These are phyloP conservation scores for Daldinia bambusicola DNA, from an alignment of 495 filamentous ascomycete genomes.

Conservation along the genomic window DNA sequence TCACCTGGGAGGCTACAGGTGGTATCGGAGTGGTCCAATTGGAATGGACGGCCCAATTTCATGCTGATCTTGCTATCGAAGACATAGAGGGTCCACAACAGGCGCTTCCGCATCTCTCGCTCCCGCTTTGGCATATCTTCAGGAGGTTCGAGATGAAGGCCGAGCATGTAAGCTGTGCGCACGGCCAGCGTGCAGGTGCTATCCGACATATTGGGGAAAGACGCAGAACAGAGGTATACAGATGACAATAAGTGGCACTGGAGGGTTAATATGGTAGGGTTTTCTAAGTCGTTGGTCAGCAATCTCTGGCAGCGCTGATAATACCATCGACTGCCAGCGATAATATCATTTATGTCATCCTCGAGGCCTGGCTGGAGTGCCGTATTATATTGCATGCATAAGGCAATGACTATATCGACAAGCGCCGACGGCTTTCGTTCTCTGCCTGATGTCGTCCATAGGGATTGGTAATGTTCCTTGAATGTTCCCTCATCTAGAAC, in stretches of 20 bases:
- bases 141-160: slow-evolving; percentile 60
- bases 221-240: slow-evolving; percentile 58
- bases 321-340: slow-evolving; percentile 56
- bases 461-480: slow-evolving; percentile 58
- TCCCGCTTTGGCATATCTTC: slow-evolving; percentile 46
- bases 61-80: slow-evolving; percentile 59
- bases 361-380: slow-evolving; percentile 10
- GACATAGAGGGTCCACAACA: slow-evolving; percentile 62
- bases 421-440: slow-evolving; percentile 60
- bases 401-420: slow-evolving; percentile 63
- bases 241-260: slow-evolving; percentile 61
- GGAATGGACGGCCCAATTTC: slow-evolving; percentile 61
- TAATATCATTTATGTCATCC: slow-evolving; percentile 49
- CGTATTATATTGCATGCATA: slow-evolving; percentile 60
- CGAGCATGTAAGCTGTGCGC: slow-evolving; percentile 58
- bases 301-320: slow-evolving; percentile 56
- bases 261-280: slow-evolving; percentile 57
- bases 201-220: slow-evolving; percentile 60
- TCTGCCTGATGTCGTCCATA: slow-evolving; percentile 49
- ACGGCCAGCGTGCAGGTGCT: slow-evolving; percentile 53
- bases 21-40: slow-evolving; percentile 45
- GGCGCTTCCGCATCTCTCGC: slow-evolving; percentile 53
- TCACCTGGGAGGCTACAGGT: slow-evolving; percentile 54
- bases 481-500: slow-evolving; percentile 61
- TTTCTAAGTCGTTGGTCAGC: slow-evolving; percentile 57